Conservation (phyloP, 352 stramenopile genomes). For the Thalassiosira livingstoniorum region DNA sequence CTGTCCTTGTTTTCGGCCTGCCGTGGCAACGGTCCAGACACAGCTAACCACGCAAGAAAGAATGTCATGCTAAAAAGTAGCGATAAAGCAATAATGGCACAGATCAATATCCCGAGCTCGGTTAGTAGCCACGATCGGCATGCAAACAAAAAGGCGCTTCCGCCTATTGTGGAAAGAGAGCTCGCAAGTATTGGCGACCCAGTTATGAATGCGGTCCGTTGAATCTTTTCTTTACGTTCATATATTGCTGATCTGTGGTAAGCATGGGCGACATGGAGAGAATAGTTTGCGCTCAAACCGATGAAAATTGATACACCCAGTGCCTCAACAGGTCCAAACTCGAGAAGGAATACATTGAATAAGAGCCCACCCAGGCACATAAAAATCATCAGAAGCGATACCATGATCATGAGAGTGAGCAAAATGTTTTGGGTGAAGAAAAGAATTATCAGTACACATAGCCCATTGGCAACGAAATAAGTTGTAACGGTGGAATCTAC, state of each 20-base stretch:
- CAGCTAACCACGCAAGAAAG: slow-evolving; percentile 30
- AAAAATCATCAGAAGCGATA: slow-evolving; percentile 29
- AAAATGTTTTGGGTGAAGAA: slow-evolving; percentile 41
- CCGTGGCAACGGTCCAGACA: slow-evolving; percentile 28
- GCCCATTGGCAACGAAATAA: slow-evolving; percentile 48
- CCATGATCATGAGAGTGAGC: slow-evolving; percentile 37
- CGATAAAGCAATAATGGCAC: slow-evolving; percentile 27
- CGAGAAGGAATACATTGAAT: slow-evolving; percentile 33
- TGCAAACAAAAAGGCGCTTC: slow-evolving; percentile 43
- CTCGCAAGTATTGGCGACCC: slow-evolving; percentile 32
- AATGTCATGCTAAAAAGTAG: slow-evolving; percentile 39
- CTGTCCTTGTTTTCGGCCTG: background rate
- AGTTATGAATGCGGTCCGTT: slow-evolving; percentile 14
- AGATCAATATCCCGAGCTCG: slow-evolving; percentile 44
- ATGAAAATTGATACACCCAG: slow-evolving; percentile 52
- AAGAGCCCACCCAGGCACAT: slow-evolving; percentile 28
- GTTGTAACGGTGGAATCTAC: slow-evolving; percentile 39
- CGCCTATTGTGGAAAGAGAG: slow-evolving; percentile 43
- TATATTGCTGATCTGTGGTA: slow-evolving; percentile 38
- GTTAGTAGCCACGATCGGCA: slow-evolving; percentile 45
- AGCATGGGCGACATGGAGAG: slow-evolving; percentile 40
- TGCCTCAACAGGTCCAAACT: slow-evolving; percentile 44
- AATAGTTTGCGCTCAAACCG: slow-evolving; percentile 40
- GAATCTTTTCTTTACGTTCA: slow-evolving; percentile 38
- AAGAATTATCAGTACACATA: slow-evolving; percentile 31